Percentiles rank a stretch among this genome's conserved stretches.
Evolutionary conservation across 176 grass and related monocot species (phyloP).

Genomic region (Avena sativa): DNA sequence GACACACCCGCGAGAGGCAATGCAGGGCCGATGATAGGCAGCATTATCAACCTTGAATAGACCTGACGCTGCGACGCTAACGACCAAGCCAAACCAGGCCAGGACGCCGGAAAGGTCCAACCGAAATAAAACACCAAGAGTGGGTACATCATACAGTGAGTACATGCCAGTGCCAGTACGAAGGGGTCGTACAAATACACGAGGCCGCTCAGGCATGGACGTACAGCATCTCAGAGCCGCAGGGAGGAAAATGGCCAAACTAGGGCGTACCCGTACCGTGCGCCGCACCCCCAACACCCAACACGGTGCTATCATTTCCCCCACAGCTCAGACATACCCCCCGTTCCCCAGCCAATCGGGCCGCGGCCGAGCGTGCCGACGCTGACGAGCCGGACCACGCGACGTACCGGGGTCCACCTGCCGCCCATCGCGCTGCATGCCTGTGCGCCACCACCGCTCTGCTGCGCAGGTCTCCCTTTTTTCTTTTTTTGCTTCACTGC

Average conservation of each 20-base stretch:
- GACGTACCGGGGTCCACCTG: not conserved
- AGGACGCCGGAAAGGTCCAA: no score
- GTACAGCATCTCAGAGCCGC: slow-evolving; percentile 25
- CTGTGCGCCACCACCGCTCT: slow-evolving; percentile 20
- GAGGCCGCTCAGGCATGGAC: not conserved
- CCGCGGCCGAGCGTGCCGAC: not conserved
- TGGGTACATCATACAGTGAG: no score
- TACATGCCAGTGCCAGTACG: not conserved
- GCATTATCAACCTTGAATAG: no score
- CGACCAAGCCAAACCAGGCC: no score
- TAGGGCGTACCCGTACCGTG: slow-evolving; percentile 28
- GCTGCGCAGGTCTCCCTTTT: slow-evolving; percentile 11
- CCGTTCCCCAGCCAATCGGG: slow-evolving; percentile 51
- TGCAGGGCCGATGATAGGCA: no score
- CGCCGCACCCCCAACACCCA: slow-evolving; percentile 43
- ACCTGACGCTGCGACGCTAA: no score
- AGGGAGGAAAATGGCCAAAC: slow-evolving; percentile 26
- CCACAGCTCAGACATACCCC: slow-evolving; percentile 58
- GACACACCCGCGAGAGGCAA: no score
- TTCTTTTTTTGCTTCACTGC: not conserved
- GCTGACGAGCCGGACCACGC: slow-evolving; percentile 40
- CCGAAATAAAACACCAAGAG: no score
- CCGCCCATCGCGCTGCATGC: slow-evolving; percentile 12
- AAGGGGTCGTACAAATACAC: not conserved
- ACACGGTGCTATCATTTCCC: slow-evolving; percentile 51